Evolutionary conservation across 306 rosid genomes (phyloP).

Genomic region (Hippophae gyantsensis): DNA sequence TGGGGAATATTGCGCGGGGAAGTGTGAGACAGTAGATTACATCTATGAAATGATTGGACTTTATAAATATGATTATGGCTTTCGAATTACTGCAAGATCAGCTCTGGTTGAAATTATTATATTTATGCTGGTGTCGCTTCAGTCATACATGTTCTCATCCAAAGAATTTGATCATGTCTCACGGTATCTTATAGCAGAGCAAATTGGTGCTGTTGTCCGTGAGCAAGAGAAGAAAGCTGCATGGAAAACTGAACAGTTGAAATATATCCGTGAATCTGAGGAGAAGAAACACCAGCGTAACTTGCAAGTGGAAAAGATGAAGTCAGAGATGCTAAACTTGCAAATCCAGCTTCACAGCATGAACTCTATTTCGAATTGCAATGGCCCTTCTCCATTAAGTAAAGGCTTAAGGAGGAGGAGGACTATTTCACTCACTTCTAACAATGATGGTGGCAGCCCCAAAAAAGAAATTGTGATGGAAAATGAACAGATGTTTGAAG

Average conservation of each 20-base stretch:
- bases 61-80: slow-evolving; percentile 88
- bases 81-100: slow-evolving; percentile 93
- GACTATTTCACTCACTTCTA: slow-evolving; percentile 41
- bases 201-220: slow-evolving; percentile 90
- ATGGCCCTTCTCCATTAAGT: slow-evolving; percentile 43
- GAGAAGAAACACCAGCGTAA: slow-evolving; percentile 73
- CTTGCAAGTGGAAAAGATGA: slow-evolving; percentile 97
- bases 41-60: slow-evolving; percentile 80
- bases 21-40: slow-evolving; percentile 55
- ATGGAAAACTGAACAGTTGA: slow-evolving; percentile 88
- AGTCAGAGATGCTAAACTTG: slow-evolving; percentile 93
- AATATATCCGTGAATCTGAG: slow-evolving; percentile 72
- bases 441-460: slow-evolving; percentile 35
- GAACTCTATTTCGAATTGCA: slow-evolving; percentile 41
- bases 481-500: slow-evolving; percentile 33
- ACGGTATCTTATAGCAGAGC: slow-evolving; percentile 94
- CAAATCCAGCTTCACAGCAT: slow-evolving; percentile 70
- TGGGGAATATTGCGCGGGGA: slow-evolving; percentile 63
- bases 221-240: slow-evolving; percentile 98
- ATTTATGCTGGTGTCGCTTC: slow-evolving; percentile 87
- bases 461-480: slow-evolving; percentile 40
- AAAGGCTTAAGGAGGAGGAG: slow-evolving; percentile 72
- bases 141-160: slow-evolving; percentile 84
- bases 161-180: slow-evolving; percentile 81
- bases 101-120: slow-evolving; percentile 91